A percentile compares a stretch with the other conserved stretches of the same genome.
Conservation (phyloP, 345 rosid genomes). For the Citrus glauca region DNA sequence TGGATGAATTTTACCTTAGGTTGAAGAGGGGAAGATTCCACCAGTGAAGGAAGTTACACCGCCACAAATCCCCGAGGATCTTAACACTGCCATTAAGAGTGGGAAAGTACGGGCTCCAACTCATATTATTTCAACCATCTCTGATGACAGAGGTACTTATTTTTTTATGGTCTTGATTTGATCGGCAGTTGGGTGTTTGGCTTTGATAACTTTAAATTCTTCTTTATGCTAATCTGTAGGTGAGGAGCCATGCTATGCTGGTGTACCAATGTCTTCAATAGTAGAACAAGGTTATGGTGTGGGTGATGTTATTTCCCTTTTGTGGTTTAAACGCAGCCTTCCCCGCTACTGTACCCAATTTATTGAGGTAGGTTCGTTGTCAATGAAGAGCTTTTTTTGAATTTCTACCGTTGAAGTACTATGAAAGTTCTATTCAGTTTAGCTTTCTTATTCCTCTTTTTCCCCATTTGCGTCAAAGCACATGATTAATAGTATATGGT, state of each 20-base stretch:
- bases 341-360: conserved; percentile 93
- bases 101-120: conserved; percentile 99
- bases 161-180: not conserved
- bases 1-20: conserved; percentile 33
- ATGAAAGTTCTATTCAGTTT: not conserved
- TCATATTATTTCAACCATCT: conserved; percentile 91
- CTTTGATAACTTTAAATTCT: not conserved
- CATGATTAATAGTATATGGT: not conserved
- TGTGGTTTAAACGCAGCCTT: conserved; percentile 98
- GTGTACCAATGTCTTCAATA: conserved; percentile 97
- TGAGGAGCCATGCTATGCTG: conserved; percentile 98
- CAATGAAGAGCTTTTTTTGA: not conserved
- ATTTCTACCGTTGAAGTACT: not conserved
- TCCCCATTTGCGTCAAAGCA: not conserved
- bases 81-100: conserved; percentile 81
- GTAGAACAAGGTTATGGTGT: conserved; percentile 87
- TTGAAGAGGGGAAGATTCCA: conserved; percentile 69
- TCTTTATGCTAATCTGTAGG: conserved; percentile 40
- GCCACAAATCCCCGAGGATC: conserved; percentile 97
- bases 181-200: not conserved
- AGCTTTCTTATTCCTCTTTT: not conserved
- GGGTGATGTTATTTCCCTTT: conserved; percentile 93
- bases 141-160: conserved; percentile 84
- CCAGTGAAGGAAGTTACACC: conserved; percentile 78
- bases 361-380: conserved; percentile 59